A percentile compares a stretch with the other conserved stretches of the same genome.
Evolutionary conservation across 1,284 basidiomycete species (phyloP).

Genomic region (Leccinum cinnamomeum): DNA sequence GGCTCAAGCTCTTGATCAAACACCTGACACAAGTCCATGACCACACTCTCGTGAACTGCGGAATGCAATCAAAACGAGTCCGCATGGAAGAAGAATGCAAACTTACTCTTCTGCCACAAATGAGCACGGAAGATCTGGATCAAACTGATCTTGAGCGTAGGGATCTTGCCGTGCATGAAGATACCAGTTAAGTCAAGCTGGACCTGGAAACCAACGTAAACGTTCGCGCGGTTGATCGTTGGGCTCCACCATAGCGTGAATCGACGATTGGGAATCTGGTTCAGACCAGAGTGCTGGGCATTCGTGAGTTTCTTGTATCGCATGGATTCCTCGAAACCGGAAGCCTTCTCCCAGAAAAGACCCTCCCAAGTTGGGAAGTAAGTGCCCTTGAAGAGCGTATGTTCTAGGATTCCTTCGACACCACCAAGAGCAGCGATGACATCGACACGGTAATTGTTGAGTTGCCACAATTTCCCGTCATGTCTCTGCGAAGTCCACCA

Average conservation of each 20-base stretch:
- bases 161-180: constrained; percentile 98
- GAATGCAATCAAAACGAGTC: constrained; percentile 13
- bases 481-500: constrained; percentile 99
- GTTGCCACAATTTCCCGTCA: constrained; percentile 97
- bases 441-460: constrained; percentile 98
- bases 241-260: constrained; percentile 99
- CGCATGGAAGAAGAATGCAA: constrained; percentile 5
- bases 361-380: constrained; percentile 93
- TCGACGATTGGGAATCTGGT: constrained; percentile 99
- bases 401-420: constrained; percentile 96
- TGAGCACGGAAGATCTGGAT: constrained; percentile 99
- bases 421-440: constrained; percentile 98
- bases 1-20: constrained; percentile 99
- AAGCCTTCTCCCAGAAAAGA: constrained; percentile 96
- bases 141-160: constrained; percentile 95
- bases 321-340: constrained; percentile 97
- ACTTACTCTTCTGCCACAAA: constrained; percentile 96
- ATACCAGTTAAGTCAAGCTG: constrained; percentile 96
- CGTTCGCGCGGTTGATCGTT: constrained; percentile 96
- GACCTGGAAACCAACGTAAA: constrained; percentile 99
- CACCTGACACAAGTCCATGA: constrained; percentile 99
- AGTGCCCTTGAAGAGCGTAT: constrained; percentile 97
- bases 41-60: constrained; percentile 83
- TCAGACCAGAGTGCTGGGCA: constrained; percentile 94
- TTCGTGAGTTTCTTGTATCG: constrained; percentile 96